Evolutionary conservation across 768 basidiomycete genomes (phyloP).

Genomic region (Amanita polypyramis): DNA sequence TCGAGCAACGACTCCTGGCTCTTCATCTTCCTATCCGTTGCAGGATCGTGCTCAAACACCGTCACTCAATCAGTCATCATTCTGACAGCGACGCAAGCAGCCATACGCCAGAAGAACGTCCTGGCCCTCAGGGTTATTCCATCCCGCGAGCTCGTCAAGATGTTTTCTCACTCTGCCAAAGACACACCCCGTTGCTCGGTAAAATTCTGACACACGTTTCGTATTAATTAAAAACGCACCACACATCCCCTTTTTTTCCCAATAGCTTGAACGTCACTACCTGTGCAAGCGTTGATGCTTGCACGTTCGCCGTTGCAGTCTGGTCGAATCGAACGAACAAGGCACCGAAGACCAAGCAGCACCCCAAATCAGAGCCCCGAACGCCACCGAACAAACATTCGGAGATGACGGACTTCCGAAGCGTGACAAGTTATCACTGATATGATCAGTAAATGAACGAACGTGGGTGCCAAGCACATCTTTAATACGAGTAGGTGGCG

Average conservation of each 20-base stretch:
- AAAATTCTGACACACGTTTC: constrained; percentile 59
- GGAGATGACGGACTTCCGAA: background rate
- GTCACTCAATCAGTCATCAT: background rate
- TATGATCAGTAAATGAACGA: background rate
- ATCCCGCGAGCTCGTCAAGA: constrained; percentile 68
- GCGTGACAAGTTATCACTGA: constrained; percentile 6
- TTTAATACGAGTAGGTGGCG: background rate
- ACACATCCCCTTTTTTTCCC: constrained; percentile 62
- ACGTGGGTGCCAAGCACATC: background rate
- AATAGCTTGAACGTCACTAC: constrained; percentile 49
- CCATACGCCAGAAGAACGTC: constrained; percentile 82
- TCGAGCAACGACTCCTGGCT: constrained; percentile 60
- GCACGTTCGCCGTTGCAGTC: constrained; percentile 61
- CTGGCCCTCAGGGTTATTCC: constrained; percentile 64
- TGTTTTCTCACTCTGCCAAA: constrained; percentile 68
- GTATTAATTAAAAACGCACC: constrained; percentile 66
- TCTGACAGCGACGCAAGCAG: constrained; percentile 1
- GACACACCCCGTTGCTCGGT: constrained; percentile 63
- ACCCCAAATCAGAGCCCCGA: background rate
- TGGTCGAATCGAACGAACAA: constrained; percentile 15
- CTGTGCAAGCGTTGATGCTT: constrained; percentile 55
- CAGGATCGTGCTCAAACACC: background rate
- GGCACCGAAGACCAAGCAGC: background rate
- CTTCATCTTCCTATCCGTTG: no score
- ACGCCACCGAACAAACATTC: constrained; percentile 3